Evolutionary conservation across 2,329 filamentous ascomycete species (phyloP).

Genomic region (Penicillium oxalicum): DNA sequence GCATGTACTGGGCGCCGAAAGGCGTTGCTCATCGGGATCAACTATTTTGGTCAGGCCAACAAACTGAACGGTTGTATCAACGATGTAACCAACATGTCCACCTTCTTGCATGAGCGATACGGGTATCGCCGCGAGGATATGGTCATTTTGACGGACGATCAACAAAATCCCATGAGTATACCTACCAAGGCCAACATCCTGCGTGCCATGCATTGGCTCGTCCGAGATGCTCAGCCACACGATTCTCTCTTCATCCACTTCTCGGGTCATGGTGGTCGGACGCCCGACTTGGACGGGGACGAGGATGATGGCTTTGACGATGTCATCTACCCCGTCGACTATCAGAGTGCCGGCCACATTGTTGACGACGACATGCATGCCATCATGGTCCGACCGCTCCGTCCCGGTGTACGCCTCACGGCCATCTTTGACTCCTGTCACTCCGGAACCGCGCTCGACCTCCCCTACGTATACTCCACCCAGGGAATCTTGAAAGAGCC

Average conservation of each 20-base stretch:
- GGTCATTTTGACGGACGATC: constrained; percentile 93
- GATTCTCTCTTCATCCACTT: constrained; percentile 97
- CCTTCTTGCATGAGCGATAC: constrained; percentile 76
- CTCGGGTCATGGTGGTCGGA: constrained; percentile 75
- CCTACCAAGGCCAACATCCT: constrained; percentile 93
- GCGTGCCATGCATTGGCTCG: constrained; percentile 96
- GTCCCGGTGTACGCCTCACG: constrained; percentile 73
- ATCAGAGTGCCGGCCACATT: constrained; percentile 62
- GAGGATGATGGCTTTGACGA: constrained; percentile 72
- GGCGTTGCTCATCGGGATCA: constrained; percentile 87
- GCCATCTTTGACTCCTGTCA: constrained; percentile 65
- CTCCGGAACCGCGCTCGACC: constrained; percentile 59
- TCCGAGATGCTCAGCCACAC: constrained; percentile 84
- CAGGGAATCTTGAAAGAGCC: constrained; percentile 63
- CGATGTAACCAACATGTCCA: constrained; percentile 93
- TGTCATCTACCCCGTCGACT: constrained; percentile 73
- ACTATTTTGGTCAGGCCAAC: constrained; percentile 87
- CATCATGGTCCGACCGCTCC: constrained; percentile 71
- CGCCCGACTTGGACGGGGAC: constrained; percentile 66
- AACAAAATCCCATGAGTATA: constrained; percentile 94
- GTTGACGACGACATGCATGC: constrained; percentile 73
- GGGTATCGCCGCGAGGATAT: constrained; percentile 93
- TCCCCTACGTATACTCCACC: constrained; percentile 64
- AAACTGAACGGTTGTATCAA: constrained; percentile 92
- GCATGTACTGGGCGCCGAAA: constrained; percentile 82